Evolutionary conservation across 2,329 filamentous ascomycete species (phyloP), one percentile per base, ranked within the genome.

Genomic region (Thielaviopsis cerberus): DNA sequence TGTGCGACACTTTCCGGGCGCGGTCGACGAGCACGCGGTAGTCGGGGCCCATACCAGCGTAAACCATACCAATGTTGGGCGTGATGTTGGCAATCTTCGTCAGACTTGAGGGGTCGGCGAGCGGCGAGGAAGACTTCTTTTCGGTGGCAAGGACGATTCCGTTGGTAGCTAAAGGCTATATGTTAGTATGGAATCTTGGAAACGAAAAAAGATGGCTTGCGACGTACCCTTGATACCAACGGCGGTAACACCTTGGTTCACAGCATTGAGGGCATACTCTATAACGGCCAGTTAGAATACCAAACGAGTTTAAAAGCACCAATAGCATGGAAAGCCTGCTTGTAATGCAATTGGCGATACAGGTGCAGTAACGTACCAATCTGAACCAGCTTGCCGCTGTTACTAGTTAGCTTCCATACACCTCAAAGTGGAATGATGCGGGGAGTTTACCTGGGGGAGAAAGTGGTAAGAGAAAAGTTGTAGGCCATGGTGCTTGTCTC

Each of bases 221-320:
- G 51, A 54, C 72, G 64, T 76, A 90, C 90, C 90, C 82, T 98
- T 98, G 76, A 98, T 98, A 67, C 92, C 92, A 61, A 98, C 82
- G 65, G 92, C 91, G 64, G 92, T 98, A 65, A 98, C 92, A 73
- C 92, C 92, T 76, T 97, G 91, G 76, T 98, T 98, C 71, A 98
- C 92, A 63, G 92, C 92, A 71, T 97, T 97, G 70, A 98, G 78
- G 64, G 92, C 92, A 86, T 98, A 98, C 78, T 98, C 92, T 98
- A 13, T 8, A 4, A 20, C 15, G 30, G 23, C 27, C 13, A 4
- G 45, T 56, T 56, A 58, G 34, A 24, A 11, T 51, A 15, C 53
- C 4, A 23, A 24, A 23, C 13, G 51, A 30, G n/a, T 22, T 30
- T 55, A 11, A 48, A 45, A 27, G 15, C 20, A 24, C 20, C 25